Conservation (phyloP, 169 alveolate genomes). For the Plasmodium coatneyi region DNA sequence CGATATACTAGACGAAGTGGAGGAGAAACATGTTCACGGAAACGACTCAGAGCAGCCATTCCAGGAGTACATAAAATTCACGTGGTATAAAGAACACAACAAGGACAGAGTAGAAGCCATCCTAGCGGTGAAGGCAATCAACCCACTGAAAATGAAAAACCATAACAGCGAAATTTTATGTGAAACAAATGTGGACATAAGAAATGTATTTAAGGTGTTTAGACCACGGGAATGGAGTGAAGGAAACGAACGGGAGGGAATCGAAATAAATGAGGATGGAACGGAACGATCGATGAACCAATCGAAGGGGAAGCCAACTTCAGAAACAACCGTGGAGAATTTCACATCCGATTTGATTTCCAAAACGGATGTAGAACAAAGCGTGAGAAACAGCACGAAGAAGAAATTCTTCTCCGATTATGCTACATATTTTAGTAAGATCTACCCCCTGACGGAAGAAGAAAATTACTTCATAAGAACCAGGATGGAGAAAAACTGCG, state of each 20-base stretch:
- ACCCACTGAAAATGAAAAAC: conserved; percentile 25
- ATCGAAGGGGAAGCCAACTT: neutral
- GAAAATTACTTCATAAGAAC: conserved; percentile 31
- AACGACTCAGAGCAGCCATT: neutral
- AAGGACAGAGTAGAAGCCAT: neutral
- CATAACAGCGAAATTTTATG: conserved; percentile 33
- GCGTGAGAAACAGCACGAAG: neutral
- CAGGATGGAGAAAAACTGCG: conserved; percentile 15
- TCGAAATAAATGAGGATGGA: neutral
- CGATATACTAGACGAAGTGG: neutral
- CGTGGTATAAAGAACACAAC: conserved; percentile 31
- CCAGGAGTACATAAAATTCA: conserved; percentile 30
- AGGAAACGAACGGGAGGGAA: neutral
- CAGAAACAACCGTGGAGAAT: neutral
- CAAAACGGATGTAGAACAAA: neutral
- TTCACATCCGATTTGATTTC: neutral
- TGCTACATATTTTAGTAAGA: conserved; percentile 27
- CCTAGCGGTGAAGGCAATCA: conserved; percentile 29
- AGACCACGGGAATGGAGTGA: neutral
- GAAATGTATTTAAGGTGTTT: conserved; percentile 11
- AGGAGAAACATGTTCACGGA: neutral
- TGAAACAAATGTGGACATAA: conserved; percentile 32
- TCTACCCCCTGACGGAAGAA: conserved; percentile 61
- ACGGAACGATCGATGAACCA: neutral
- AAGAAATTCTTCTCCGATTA: conserved; percentile 39